Evolutionary conservation across 805 yeast species (phyloP).

Genomic region (Zygosaccharomyces kombuchaensis): DNA sequence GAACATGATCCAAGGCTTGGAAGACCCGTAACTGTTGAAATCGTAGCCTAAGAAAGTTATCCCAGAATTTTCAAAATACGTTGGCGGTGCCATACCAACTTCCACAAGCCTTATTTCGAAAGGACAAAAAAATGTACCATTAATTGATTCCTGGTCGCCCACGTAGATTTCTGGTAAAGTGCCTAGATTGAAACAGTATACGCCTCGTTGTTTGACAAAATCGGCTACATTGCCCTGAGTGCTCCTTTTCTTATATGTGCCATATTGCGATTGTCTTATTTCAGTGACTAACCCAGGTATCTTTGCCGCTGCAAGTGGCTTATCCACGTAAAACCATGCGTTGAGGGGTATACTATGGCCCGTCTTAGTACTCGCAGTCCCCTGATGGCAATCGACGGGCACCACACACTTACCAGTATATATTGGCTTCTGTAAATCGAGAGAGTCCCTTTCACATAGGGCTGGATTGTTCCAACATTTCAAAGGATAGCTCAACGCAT

Average conservation of each 20-base stretch:
- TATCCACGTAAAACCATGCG: conserved; percentile 21
- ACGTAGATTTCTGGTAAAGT: conserved; percentile 10
- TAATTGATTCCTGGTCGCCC: conserved; percentile 2
- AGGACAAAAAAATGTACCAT: conserved; percentile 18
- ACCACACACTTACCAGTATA: conserved; percentile 10
- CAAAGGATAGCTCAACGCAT: conserved; percentile 12
- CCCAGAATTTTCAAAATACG: conserved; percentile 28
- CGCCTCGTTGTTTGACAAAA: conserved; percentile 20
- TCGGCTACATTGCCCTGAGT: conserved; percentile 16
- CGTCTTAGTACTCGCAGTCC: conserved; percentile 1
- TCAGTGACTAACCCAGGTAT: conserved; percentile 18
- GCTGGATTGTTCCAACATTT: conserved; percentile 11
- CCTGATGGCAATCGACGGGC: conserved; percentile 1
- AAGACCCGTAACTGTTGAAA: conserved; percentile 13
- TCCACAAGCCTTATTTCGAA: conserved; percentile 20
- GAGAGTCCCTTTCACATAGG: conserved; percentile 3
- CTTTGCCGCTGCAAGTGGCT: conserved; percentile 11
- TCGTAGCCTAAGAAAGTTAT: conserved; percentile 26
- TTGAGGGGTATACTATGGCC: conserved; percentile 14
- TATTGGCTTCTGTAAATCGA: conserved; percentile 13
- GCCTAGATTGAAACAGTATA: conserved; percentile 24
- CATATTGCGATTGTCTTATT: conserved; percentile 12
- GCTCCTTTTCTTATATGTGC: conserved; percentile 13
- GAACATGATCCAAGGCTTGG: conserved; percentile 20
- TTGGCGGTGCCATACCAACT: conserved; percentile 19